Evolutionary conservation across 768 basidiomycete species (phyloP).

Genomic region (Mycena kentingensis): DNA sequence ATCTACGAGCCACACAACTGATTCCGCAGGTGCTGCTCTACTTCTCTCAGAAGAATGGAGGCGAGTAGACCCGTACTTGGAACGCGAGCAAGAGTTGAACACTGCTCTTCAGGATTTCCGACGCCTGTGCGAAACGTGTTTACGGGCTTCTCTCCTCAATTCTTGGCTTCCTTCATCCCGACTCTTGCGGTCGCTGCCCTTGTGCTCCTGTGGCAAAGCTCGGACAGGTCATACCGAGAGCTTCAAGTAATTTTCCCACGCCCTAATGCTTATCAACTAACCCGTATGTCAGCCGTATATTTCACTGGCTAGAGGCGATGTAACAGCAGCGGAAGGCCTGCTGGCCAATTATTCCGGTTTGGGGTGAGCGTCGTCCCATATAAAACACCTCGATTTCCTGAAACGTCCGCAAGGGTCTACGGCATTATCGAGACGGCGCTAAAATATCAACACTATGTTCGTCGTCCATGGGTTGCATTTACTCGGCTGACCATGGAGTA

Average conservation of each 20-base stretch:
- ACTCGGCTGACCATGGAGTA: no score
- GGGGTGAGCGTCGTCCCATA: neutral
- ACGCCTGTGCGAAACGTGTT: slow-evolving; percentile 55
- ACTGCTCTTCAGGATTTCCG: slow-evolving; percentile 52
- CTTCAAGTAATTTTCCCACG: slow-evolving; percentile 46
- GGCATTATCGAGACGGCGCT: no score
- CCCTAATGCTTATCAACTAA: slow-evolving; percentile 4
- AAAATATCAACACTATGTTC: no score
- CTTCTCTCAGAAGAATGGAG: slow-evolving; percentile 41
- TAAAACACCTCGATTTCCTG: no score
- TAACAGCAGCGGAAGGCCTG: slow-evolving; percentile 56
- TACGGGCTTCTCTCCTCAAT: slow-evolving; percentile 45
- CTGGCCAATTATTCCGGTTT: slow-evolving; percentile 53
- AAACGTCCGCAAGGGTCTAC: no score
- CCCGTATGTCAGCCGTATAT: slow-evolving; percentile 56
- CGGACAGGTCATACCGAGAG: slow-evolving; percentile 39
- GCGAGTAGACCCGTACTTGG: slow-evolving; percentile 34
- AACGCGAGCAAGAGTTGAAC: no score
- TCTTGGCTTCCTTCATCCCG: slow-evolving; percentile 57
- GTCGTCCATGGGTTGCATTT: no score
- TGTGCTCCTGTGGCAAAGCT: slow-evolving; percentile 15
- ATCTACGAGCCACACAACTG: no score
- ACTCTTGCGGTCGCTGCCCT: slow-evolving; percentile 37
- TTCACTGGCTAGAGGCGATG: slow-evolving; percentile 51
- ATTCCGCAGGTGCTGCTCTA: no score